Evolutionary conservation across 2,329 filamentous ascomycete species (phyloP), one percentile per base, ranked within the genome.

Genomic region (Decorospora gaudefroyi): DNA sequence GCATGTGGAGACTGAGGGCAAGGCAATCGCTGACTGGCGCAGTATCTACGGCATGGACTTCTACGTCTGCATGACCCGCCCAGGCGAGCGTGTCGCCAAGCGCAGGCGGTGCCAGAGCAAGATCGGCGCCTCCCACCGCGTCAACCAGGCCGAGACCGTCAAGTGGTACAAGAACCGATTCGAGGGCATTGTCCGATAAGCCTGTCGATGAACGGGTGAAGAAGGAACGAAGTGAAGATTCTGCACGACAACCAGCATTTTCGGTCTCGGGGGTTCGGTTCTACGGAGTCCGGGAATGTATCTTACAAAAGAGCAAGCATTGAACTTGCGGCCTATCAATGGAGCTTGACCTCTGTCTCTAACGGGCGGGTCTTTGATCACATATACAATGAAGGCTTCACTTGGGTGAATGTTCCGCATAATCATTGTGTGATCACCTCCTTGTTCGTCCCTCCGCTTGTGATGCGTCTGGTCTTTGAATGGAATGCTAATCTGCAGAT

Each of bases 21-120:
- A 27, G 21, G 30, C 23, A 42, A 28, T 38, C 41, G 48, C 66
- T 68, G 54, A 69, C 60, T 32, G 12, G 28, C 43, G 29, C 50
- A 68, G 68, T 69, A 69, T 70, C 65, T 70, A 70, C 62, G 67
- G 93, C 76, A 99, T 99, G 93, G 93, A 99, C 82, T 99, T 99
- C 82, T 99, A 96, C 88, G 91, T 87, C 88, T 97, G 92, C 90
- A 99, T 99, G 93, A 96, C 90, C 82, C 91, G 93, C 72, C 93
- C 92, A 71, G 93, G 93, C 81, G 91, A 96, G 85, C 91, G 93
- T 76, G 90, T 99, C 74, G 87, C 89, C 76, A 92, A 90, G 82
- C 90, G 93, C 74, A 87, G 92, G 76, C 90, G 92, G 72, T 85
- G 81, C 80, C 88, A 95, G 85, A 81, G 84, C 81, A 83, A 78